Evolutionary conservation across 768 basidiomycete species (phyloP).

Genomic region (Epithele typhae): DNA sequence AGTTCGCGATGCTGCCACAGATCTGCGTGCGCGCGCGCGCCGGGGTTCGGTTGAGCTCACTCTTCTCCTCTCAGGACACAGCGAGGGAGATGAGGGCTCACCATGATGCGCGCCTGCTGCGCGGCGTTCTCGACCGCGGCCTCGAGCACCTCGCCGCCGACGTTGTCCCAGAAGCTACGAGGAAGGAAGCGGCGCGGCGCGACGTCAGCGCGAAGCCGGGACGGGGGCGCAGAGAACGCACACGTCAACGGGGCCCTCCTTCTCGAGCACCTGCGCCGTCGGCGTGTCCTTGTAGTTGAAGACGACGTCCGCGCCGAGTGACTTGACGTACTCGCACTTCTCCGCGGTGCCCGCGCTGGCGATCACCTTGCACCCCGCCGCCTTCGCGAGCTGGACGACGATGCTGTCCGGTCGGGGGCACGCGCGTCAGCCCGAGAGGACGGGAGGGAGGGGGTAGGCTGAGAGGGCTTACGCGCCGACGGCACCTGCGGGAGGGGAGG

Average conservation of each 20-base stretch:
- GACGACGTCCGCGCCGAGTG: slow-evolving; percentile 59
- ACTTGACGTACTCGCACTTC: slow-evolving; percentile 58
- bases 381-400: slow-evolving; percentile 40
- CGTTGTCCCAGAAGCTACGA: slow-evolving; percentile 6
- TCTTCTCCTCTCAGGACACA: too few relatives aligned
- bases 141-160: slow-evolving; percentile 2
- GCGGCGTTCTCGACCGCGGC: slow-evolving; percentile 1
- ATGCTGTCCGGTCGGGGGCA: too few relatives aligned
- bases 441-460: background rate
- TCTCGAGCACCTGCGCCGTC: slow-evolving; percentile 46
- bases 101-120: slow-evolving; percentile 1
- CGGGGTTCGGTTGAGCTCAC: background rate
- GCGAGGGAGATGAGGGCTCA: slow-evolving; percentile 2
- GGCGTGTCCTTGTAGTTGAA: slow-evolving; percentile 71
- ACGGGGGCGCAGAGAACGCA: background rate
- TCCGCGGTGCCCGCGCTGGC: slow-evolving; percentile 68
- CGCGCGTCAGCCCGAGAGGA: too few relatives aligned
- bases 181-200: too few relatives aligned
- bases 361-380: slow-evolving; percentile 53
- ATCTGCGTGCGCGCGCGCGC: background rate
- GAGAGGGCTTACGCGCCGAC: slow-evolving; percentile 52
- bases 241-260: slow-evolving; percentile 55
- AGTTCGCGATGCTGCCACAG: background rate
- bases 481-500: slow-evolving; percentile 18
- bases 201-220: background rate